Percentiles rank a stretch among this genome's conserved stretches.
Evolutionary conservation across 495 filamentous ascomycete genomes (phyloP).

Genomic region (Penicillium psychrofluorescens): DNA sequence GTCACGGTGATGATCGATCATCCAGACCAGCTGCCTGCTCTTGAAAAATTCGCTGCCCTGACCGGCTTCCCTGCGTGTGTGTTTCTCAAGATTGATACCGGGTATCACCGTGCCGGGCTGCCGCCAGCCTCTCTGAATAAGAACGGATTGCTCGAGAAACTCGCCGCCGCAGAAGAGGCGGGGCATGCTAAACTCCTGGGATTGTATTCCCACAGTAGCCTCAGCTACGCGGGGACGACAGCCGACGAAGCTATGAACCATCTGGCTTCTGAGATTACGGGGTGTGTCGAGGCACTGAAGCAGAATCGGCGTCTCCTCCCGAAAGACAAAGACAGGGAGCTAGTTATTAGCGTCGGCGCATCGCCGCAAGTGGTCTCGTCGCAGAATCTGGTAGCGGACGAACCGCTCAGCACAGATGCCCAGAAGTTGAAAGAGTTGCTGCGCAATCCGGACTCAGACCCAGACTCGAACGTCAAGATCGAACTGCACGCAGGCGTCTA

Average conservation of each 20-base stretch:
- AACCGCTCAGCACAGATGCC: constrained; percentile 6
- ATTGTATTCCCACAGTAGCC: constrained; percentile 73
- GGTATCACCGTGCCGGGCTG: constrained; percentile 69
- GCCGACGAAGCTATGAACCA: constrained; percentile 48
- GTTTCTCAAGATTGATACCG: constrained; percentile 76
- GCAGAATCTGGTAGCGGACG: constrained; percentile 29
- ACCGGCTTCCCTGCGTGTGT: constrained; percentile 41
- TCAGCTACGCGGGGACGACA: constrained; percentile 53
- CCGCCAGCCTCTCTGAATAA: constrained; percentile 43
- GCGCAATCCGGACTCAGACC: constrained; percentile 6
- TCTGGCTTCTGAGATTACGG: constrained; percentile 54
- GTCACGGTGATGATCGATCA: constrained; percentile 71
- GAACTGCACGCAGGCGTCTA: constrained; percentile 72
- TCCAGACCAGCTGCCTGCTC: constrained; percentile 46
- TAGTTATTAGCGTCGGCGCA: constrained; percentile 70
- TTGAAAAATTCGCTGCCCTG: constrained; percentile 28
- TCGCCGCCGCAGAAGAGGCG: constrained; percentile 28
- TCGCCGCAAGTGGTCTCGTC: constrained; percentile 67
- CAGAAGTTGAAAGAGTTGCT: constrained; percentile 15
- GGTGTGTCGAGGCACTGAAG: constrained; percentile 42
- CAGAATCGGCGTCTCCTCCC: constrained; percentile 21
- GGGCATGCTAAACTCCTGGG: constrained; percentile 49
- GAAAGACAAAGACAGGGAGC: constrained; percentile 14
- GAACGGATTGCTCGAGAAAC: constrained; percentile 39
- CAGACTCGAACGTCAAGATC: constrained; percentile 31